These are phyloP conservation scores for Lichina pygmaea DNA, from an alignment of 495 filamentous ascomycete genomes.

Conservation along the genomic window DNA sequence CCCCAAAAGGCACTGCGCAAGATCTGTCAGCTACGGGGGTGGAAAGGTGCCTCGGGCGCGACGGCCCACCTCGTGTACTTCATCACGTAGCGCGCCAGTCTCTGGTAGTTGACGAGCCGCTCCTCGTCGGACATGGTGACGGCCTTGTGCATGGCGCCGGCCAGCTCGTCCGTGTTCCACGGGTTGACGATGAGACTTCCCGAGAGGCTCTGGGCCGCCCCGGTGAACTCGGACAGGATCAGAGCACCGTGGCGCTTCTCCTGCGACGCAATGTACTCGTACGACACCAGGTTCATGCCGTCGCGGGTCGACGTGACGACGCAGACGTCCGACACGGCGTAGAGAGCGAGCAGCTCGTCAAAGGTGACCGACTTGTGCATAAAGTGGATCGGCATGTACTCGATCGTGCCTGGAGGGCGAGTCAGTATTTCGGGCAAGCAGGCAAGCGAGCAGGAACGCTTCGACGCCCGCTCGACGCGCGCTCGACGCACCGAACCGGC, in stretches of 20 bases:
- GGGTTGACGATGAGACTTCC: conserved; percentile 76
- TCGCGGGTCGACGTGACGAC: conserved; percentile 78
- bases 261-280: conserved; percentile 86
- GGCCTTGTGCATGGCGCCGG: conserved; percentile 59
- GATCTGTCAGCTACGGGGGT: background rate
- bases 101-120: conserved; percentile 53
- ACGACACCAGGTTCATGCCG: conserved; percentile 92
- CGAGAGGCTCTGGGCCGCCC: conserved; percentile 65
- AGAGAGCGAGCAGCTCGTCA: conserved; percentile 76
- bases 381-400: conserved; percentile 85
- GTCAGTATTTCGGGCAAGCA: too few relatives aligned
- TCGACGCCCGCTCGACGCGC: too few relatives aligned
- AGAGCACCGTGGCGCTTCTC: conserved; percentile 61
- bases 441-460: too few relatives aligned
- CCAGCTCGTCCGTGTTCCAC: conserved; percentile 71
- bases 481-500: conserved; percentile 38
- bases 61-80: conserved; percentile 47
- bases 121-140: conserved; percentile 69
- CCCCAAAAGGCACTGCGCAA: conserved; percentile 72
- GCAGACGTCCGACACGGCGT: conserved; percentile 72
- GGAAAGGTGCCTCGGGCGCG: background rate
- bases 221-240: conserved; percentile 80
- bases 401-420: conserved; percentile 38
- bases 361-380: conserved; percentile 76
- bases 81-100: conserved; percentile 59